Conservation (phyloP, 2,329 filamentous ascomycete genomes). For the Paecilomyces dactylethromorphus region DNA sequence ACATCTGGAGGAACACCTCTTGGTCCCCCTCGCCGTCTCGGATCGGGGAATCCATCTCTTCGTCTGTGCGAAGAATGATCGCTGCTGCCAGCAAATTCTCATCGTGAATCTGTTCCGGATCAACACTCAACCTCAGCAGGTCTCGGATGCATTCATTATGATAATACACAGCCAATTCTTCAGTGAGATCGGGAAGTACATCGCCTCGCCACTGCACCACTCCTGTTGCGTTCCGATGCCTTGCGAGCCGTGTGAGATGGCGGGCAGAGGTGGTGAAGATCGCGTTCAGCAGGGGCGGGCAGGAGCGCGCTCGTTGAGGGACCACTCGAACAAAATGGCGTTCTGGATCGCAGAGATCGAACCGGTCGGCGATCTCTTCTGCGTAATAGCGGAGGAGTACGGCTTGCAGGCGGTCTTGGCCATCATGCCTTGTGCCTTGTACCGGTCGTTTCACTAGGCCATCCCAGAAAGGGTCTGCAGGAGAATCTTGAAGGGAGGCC, state of each 20-base stretch:
- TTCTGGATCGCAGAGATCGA: slow-evolving; percentile 26
- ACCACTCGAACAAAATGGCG: slow-evolving; percentile 37
- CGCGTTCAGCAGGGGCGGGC: slow-evolving; percentile 33
- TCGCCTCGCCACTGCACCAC: slow-evolving; percentile 16
- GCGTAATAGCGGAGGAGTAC: slow-evolving; percentile 18
- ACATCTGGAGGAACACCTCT: slow-evolving; percentile 15
- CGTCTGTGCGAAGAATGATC: slow-evolving; percentile 33
- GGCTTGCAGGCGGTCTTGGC: slow-evolving; percentile 1
- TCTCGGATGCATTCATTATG: slow-evolving; percentile 37
- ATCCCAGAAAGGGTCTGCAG: not conserved
- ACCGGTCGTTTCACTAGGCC: not conserved
- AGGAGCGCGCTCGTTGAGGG: slow-evolving; percentile 33
- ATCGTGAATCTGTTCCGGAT: slow-evolving; percentile 30
- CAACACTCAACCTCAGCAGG: slow-evolving; percentile 31
- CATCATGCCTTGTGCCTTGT: slow-evolving; percentile 14
- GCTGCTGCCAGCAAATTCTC: slow-evolving; percentile 31
- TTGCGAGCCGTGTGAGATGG: slow-evolving; percentile 27
- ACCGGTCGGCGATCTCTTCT: slow-evolving; percentile 23
- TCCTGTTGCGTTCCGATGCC: slow-evolving; percentile 11
- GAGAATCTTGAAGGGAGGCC: not conserved
- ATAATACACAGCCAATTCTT: slow-evolving; percentile 33
- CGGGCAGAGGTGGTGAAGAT: slow-evolving; percentile 34
- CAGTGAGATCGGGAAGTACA: slow-evolving; percentile 21
- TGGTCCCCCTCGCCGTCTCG: slow-evolving; percentile 11
- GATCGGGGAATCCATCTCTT: slow-evolving; percentile 32